These are phyloP conservation scores for Rhododendron molle DNA, from an alignment of 148 eudicot species.

Conservation along the genomic window DNA sequence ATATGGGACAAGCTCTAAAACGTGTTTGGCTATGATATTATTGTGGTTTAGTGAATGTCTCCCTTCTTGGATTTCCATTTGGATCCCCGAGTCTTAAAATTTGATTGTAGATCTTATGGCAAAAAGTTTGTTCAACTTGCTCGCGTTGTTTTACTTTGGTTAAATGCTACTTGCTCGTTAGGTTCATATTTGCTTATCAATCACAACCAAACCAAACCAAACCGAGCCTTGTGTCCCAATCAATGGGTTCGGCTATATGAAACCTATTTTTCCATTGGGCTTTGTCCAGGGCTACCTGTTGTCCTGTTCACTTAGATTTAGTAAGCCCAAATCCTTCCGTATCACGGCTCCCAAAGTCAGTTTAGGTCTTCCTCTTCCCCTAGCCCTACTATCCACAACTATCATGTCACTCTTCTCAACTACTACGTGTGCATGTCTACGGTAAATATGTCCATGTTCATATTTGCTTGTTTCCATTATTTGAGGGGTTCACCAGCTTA, in stretches of 20 bases:
- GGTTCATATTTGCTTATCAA: neutral
- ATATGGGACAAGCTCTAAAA: neutral
- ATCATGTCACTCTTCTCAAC: no score
- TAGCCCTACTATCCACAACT: no score
- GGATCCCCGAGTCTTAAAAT: neutral
- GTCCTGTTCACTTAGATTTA: no score
- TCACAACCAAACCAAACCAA: no score
- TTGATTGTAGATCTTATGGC: neutral
- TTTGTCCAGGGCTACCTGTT: no score
- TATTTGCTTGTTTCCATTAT: neutral
- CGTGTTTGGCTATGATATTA: neutral
- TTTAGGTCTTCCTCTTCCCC: no score
- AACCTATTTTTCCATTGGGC: no score
- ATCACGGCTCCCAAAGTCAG: no score
- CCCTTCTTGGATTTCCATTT: neutral
- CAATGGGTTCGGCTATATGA: no score
- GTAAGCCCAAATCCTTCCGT: no score
- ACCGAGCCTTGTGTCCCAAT: no score
- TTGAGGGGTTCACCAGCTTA: neutral
- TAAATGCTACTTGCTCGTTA: neutral
- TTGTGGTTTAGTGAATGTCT: neutral
- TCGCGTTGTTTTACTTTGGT: neutral
- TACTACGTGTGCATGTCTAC: no score
- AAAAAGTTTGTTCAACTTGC: neutral
- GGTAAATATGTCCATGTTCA: neutral